Percentiles rank a stretch among this genome's conserved stretches.
phyloP scores from a whole-genome alignment of 2,329 filamentous ascomycete genomes.

The Scytalidium sp. region DNA sequence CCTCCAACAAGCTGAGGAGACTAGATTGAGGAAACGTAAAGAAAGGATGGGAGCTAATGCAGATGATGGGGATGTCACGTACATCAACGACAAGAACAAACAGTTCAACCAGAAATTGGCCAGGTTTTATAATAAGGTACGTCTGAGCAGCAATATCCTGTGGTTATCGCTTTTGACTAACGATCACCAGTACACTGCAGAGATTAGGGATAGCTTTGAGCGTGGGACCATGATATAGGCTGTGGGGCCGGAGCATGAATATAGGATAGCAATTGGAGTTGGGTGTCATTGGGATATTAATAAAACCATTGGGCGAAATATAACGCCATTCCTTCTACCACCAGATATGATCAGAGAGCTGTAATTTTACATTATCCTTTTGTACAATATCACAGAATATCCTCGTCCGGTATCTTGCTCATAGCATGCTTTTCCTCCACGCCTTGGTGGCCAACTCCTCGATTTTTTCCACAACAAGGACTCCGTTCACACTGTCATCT shows the following conservation, averaged over 20 bases:
- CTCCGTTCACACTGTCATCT: constrained; percentile 69
- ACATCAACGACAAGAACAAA: constrained; percentile 99
- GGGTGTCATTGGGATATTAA: constrained; percentile 1
- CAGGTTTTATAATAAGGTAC: constrained; percentile 89
- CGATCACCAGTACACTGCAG: constrained; percentile 70
- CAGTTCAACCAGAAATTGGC: constrained; percentile 98
- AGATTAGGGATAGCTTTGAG: constrained; percentile 97
- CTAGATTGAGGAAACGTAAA: constrained; percentile 78
- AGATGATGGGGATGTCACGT: constrained; percentile 89
- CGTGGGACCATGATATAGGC: constrained; percentile 86
- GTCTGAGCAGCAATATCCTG: constrained; percentile 12
- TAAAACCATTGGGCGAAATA: neutral
- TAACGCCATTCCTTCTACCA: neutral
- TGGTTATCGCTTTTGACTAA: constrained; percentile 17
- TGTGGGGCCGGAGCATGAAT: constrained; percentile 6
- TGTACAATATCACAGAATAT: neutral
- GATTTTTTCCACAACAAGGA: constrained; percentile 75
- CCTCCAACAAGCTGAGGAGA: constrained; percentile 83
- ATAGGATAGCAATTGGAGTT: constrained; percentile 7
- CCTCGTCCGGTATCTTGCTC: constrained; percentile 21
- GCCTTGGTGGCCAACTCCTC: constrained; percentile 76
- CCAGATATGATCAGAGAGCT: neutral
- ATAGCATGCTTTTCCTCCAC: constrained; percentile 92
- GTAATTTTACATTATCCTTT: neutral
- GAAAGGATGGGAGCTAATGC: constrained; percentile 75